Evolutionary conservation across 495 filamentous ascomycete species (phyloP), one percentile per base, ranked within the genome.

Genomic region (Pseudoneurospora amorphoporcata): DNA sequence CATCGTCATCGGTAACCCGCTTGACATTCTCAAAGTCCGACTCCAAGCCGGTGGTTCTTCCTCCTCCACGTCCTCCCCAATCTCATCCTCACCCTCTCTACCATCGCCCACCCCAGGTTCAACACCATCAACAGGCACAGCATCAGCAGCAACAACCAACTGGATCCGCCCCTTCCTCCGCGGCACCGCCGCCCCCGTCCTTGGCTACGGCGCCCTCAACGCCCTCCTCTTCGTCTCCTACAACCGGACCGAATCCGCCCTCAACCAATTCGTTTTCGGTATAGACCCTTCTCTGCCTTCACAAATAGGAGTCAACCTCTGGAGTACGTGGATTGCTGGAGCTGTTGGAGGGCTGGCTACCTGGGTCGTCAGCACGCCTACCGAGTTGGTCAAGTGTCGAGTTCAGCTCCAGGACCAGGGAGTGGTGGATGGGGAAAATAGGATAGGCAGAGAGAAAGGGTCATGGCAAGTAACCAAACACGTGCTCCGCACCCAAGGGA

Each of bases 161-260:
- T 79, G 74, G 70, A 69, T 73, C 32, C 77, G 73, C 9, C 76
- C 81, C 70, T 85, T 85, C 75, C 76, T 86, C 32, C 79, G 84
- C 8, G 94, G 94, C 61, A 86, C 91, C 16, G 88, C 94, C 19
- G 92, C 92, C 38, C 94, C 94, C 1, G 89, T 96, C 68, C 83
- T 96, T 37, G 92, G 92, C 80, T 95, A 96, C 84, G 94, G 94
- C 72, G 92, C 92, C 47, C 87, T 97, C 71, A 97, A 97, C 82
- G 93, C 92, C 39, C 82, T 97, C 23, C 89, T 97, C 39, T 97
- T 95, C 82, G 87, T 91, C 68, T 88, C 89, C 38, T 97, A 97
- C 83, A 96, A 96, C 79, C 90, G 91, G 68, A 90, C 88, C 47
- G 85, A 93, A 53, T 83, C 82, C 53, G 77, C 86, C 70, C 83